Evolutionary conservation across 2,329 filamentous ascomycete genomes (phyloP), one percentile per base, ranked within the genome.

Genomic region (Penicillium freii): DNA sequence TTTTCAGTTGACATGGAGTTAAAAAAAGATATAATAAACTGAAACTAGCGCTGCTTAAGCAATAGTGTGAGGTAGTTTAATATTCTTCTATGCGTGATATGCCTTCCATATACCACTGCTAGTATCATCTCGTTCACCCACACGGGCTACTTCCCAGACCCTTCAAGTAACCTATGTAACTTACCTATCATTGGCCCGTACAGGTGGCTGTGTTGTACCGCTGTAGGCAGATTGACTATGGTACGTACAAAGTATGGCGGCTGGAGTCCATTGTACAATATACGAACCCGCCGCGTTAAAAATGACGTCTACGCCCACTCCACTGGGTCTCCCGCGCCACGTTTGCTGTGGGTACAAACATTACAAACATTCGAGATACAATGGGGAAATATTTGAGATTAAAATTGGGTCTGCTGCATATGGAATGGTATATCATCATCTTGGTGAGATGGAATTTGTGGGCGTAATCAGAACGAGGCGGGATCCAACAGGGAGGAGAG

Each of bases 241-340:
- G 11, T 21, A 31, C 3, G 5, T 17, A 17, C 2, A 33, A 33
- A 33, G 33, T 21, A 31, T 21, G 27, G 43, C 11, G n/a, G 13
- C 44, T 31, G 9, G 29, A 17, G 19, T 23, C 19, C 9, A 47
- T 23, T 47, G 21, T 47, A 47, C 21, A 17, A 23, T 23, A 23
- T 23, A 23, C 23, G 23, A 33, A 33, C 36, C 51, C 51, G 34
- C 27, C 44, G 42, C 51, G 27, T 42, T 48, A 21, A 19, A 27
- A 27, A 49, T 54, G 51, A 54, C 51, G 43, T 54, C 15, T 40
- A 19, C 25, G 29, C 11, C 51, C 44, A 51, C 38, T n/a, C 25
- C 9, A 38, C n/a, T 11, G 33, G 34, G 19, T 33, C 36, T 51
- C 34, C 19, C 5, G 19, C 27, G 44, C 43, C 51, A 54, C 44